Base-by-base conservation (phyloP, 768 basidiomycete genomes). In the Boletellus ananas region DNA sequence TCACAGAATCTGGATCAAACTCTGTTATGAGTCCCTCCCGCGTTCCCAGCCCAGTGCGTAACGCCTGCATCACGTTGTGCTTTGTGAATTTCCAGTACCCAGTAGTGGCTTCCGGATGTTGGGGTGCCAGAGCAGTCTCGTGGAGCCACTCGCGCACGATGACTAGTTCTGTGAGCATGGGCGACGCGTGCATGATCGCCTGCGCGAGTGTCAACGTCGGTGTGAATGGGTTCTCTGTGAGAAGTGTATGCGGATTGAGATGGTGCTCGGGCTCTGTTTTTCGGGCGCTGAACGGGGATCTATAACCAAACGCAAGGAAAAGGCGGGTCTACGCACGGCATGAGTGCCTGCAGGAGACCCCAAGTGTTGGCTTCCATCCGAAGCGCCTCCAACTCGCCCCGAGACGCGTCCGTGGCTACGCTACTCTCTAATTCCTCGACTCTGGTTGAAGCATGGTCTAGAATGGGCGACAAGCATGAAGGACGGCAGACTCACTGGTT, bases 121-220 rank as follows among this genome's bases (percentile, higher is more conserved):
- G 67, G 0, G 79, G 78, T n/a, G 74, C 50, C 0, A 82, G 79
- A 0, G 88, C 86, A 0, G 79, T 85, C 36, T 90, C 87, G 54
- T 91, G 87, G 1, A 92, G 74, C 91, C 91, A 94, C 65, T 92
- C 89, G n/a, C 87, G 81, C 8, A 92, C 83, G 38, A 87, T 82
- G 40, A 89, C 74, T 47, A 92, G 87, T 52, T 91, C 90, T 1
- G 79, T 69, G 33, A 92, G 80, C 2, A 85, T 74, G 0, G 80
- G 81, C 0, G 84, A 88, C 3, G 79, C 69, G 42, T 78, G 69
- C 74, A 94, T 78, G 44, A 90, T 79, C 3, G 82, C 78, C 61
- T 90, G 84, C 0, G 86, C 87, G 23, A 94, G 77, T 0, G 83
- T 83, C 5, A 81, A 77, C 0, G 87, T 83, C 0, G 92, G 90